phyloP scores from a whole-genome alignment of 2,329 filamentous ascomycete genomes.

The Lithohypha guttulata region DNA sequence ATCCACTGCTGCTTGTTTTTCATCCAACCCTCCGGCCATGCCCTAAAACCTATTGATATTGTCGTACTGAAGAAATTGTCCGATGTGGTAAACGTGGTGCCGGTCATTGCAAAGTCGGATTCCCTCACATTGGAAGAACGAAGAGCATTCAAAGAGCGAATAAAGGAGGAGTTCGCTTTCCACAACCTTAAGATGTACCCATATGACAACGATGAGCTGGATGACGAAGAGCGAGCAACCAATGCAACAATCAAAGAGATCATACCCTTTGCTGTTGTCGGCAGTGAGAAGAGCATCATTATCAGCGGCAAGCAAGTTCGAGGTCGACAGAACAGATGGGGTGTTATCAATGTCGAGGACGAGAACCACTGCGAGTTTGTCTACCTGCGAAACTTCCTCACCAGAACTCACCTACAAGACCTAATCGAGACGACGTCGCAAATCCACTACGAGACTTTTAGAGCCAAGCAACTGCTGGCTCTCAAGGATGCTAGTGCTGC shows the following conservation, averaged over 20 bases:
- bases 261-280: slow-evolving; percentile 94
- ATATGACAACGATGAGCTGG: slow-evolving; percentile 98
- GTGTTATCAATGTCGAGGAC: slow-evolving; percentile 98
- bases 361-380: slow-evolving; percentile 99
- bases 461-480: slow-evolving; percentile 93
- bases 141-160: slow-evolving; percentile 92
- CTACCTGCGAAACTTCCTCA: slow-evolving; percentile 95
- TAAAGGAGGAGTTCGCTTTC: slow-evolving; percentile 99
- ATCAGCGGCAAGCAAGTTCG: slow-evolving; percentile 96
- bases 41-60: slow-evolving; percentile 97
- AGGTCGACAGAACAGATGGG: slow-evolving; percentile 97
- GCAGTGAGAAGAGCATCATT: slow-evolving; percentile 95
- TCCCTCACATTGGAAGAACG: slow-evolving; percentile 93
- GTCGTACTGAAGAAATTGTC: slow-evolving; percentile 99
- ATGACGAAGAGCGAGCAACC: slow-evolving; percentile 86
- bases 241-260: slow-evolving; percentile 96
- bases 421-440: slow-evolving; percentile 98
- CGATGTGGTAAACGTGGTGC: slow-evolving; percentile 97
- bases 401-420: slow-evolving; percentile 95
- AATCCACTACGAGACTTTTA: slow-evolving; percentile 99
- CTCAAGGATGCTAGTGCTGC: slow-evolving; percentile 96
- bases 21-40: slow-evolving; percentile 96
- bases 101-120: slow-evolving; percentile 97
- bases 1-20: slow-evolving; percentile 99
- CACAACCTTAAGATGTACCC: slow-evolving; percentile 99